Evolutionary conservation across 805 yeast species (phyloP).

Genomic region (Sugiyamaella boreocaroliniensis): DNA sequence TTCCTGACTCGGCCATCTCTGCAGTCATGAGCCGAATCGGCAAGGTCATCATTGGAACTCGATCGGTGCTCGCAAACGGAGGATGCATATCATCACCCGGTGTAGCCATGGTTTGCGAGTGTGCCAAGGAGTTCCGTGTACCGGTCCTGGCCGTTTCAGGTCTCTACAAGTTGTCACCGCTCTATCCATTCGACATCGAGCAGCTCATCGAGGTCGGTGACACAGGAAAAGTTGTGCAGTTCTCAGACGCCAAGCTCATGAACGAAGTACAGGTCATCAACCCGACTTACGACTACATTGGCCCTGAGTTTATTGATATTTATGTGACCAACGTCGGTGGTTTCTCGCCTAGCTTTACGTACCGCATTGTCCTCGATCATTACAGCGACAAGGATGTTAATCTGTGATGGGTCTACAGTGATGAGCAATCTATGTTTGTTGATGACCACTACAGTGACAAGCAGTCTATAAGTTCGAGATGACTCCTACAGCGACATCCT

Average conservation of each 20-base stretch:
- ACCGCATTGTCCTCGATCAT: slow-evolving; percentile 90
- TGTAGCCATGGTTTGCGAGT: slow-evolving; percentile 86
- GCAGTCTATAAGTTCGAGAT: too few relatives aligned
- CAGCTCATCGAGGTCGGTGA: slow-evolving; percentile 86
- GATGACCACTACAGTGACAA: too few relatives aligned
- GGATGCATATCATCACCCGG: slow-evolving; percentile 89
- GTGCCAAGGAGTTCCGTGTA: slow-evolving; percentile 92
- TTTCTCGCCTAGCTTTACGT: slow-evolving; percentile 90
- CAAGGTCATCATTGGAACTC: slow-evolving; percentile 87
- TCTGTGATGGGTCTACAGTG: slow-evolving; percentile 2
- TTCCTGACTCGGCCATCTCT: slow-evolving; percentile 87
- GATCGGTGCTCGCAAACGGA: slow-evolving; percentile 92
- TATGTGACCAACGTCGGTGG: slow-evolving; percentile 82
- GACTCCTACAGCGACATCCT: too few relatives aligned
- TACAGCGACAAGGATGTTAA: slow-evolving; percentile 69
- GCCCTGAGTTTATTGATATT: slow-evolving; percentile 91
- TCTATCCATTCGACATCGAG: slow-evolving; percentile 84
- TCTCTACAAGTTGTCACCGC: slow-evolving; percentile 82
- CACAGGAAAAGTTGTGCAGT: slow-evolving; percentile 79
- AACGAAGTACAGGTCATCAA: slow-evolving; percentile 77
- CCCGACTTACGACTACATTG: slow-evolving; percentile 83
- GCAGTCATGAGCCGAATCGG: slow-evolving; percentile 98
- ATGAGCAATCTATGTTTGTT: too few relatives aligned
- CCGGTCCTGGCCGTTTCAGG: slow-evolving; percentile 97
- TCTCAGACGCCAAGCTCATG: slow-evolving; percentile 60